Percentiles rank a stretch among this genome's conserved stretches.
Evolutionary conservation across 768 basidiomycete species (phyloP).

Genomic region (Boletus vinaceobasis): DNA sequence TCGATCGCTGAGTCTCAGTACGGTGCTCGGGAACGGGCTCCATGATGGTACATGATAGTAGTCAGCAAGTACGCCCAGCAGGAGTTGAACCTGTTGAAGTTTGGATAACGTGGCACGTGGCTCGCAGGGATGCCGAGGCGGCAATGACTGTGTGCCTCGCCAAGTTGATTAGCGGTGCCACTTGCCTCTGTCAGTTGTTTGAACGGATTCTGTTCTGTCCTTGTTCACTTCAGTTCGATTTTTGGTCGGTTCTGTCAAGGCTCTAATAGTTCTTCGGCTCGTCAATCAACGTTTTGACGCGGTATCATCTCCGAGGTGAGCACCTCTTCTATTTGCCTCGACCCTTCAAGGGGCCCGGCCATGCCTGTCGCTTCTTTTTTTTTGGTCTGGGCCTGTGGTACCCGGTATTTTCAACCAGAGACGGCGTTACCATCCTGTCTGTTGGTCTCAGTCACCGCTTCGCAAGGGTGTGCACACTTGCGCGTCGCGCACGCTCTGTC

Average conservation of each 20-base stretch:
- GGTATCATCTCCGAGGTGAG: neutral
- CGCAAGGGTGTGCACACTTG: too few species aligned
- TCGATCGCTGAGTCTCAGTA: neutral
- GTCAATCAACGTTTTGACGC: neutral
- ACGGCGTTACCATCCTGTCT: neutral
- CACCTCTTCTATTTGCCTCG: neutral
- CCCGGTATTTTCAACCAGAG: neutral
- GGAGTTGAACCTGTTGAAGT: too few species aligned
- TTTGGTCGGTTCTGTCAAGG: neutral
- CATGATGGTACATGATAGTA: too few species aligned
- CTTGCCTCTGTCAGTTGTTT: neutral
- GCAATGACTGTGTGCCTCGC: neutral
- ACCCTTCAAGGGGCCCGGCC: neutral
- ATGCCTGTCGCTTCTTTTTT: neutral
- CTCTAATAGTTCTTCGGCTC: neutral
- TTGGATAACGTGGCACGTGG: neutral
- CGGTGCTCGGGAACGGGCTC: too few species aligned
- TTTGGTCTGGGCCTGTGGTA: neutral
- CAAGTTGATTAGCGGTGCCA: neutral
- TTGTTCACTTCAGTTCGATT: neutral
- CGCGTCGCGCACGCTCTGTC: neutral
- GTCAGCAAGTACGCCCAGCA: too few species aligned
- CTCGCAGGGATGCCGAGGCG: neutral
- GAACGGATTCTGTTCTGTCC: neutral
- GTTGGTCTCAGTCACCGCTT: neutral